Evolutionary conservation across 345 rosid species (phyloP).

Genomic region (Pseudoturritis turrita): DNA sequence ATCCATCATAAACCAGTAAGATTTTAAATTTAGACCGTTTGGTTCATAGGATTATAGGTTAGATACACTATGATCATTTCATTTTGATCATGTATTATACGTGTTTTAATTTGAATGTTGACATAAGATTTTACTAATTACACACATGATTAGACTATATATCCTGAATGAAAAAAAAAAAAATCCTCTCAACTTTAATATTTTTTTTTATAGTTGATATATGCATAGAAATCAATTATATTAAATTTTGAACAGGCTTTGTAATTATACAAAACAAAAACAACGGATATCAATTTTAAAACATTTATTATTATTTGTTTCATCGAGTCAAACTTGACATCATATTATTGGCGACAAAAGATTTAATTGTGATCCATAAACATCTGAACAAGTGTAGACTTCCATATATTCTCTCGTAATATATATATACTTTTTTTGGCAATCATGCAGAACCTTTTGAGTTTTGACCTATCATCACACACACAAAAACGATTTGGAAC

Average conservation of each 20-base stretch:
- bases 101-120: no score
- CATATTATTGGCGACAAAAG: not conserved
- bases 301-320: not conserved
- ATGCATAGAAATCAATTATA: no score
- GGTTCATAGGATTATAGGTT: not conserved
- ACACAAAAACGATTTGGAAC: not conserved
- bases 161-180: no score
- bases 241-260: no score
- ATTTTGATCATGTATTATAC: not conserved
- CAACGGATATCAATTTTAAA: no score
- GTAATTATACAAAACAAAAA: no score
- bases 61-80: not conserved
- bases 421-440: not conserved
- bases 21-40: not conserved
- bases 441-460: not conserved
- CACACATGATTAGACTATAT: no score
- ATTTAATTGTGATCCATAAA: not conserved
- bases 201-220: no score
- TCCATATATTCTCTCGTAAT: constrained; percentile 10
- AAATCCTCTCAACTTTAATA: no score
- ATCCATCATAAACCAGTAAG: not conserved
- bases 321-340: constrained; percentile 3
- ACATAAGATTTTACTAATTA: no score
- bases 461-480: constrained; percentile 12
- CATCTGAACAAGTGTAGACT: constrained; percentile 5